These are phyloP conservation scores for Leccinellum luteum DNA, from an alignment of 768 basidiomycete genomes.

Conservation along the genomic window DNA sequence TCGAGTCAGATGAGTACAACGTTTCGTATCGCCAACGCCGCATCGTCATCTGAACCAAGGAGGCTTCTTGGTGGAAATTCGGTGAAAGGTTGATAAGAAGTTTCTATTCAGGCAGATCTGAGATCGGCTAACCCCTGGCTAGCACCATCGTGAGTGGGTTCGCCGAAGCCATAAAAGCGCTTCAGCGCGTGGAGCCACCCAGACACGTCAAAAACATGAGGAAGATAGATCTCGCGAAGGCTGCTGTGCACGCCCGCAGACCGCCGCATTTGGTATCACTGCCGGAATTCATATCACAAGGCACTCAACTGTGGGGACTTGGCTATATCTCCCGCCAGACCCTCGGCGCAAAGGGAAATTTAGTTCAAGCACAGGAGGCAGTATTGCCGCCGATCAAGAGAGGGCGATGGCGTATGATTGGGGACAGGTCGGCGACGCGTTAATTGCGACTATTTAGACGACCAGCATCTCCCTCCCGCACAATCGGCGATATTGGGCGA, in stretches of 20 bases:
- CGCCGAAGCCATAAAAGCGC: conserved; percentile 17
- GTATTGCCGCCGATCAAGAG: conserved; percentile 26
- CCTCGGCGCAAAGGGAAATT: conserved; percentile 12
- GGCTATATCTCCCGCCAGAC: conserved; percentile 1
- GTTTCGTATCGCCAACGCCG: conserved; percentile 7
- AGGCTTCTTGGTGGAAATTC: conserved; percentile 16
- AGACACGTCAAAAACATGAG: conserved; percentile 30
- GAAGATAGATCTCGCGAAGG: conserved; percentile 13
- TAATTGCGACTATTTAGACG: conserved; percentile 15
- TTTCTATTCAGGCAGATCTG: conserved; percentile 19
- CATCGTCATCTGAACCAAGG: neutral
- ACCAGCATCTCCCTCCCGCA: conserved; percentile 11
- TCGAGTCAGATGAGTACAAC: conserved; percentile 21
- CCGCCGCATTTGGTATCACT: conserved; percentile 13
- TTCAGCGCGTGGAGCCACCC: conserved; percentile 13
- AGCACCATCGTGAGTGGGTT: conserved; percentile 11
- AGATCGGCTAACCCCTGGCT: conserved; percentile 23
- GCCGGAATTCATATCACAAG: neutral
- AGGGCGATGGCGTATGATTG: conserved; percentile 18
- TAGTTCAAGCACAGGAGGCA: conserved; percentile 7
- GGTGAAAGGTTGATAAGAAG: conserved; percentile 31
- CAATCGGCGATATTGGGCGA: conserved; percentile 17
- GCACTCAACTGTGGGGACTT: conserved; percentile 3
- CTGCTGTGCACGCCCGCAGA: conserved; percentile 8
- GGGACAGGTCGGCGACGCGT: conserved; percentile 27